These are phyloP conservation scores for Rhizopogon roseolus DNA, from an alignment of 768 basidiomycete species.

Conservation along the genomic window DNA sequence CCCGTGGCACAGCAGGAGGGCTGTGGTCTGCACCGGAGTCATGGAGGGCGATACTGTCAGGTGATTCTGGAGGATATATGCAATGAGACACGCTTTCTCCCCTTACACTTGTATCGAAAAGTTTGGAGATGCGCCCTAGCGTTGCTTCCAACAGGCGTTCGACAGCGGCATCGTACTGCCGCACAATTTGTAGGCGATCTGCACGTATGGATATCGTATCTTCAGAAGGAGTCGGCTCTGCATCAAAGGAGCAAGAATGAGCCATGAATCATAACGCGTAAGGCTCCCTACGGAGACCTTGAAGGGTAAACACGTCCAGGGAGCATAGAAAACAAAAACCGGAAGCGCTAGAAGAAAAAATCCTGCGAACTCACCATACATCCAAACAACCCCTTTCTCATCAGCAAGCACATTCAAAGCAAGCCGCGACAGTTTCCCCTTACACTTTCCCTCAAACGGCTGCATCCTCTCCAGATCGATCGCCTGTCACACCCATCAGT, in stretches of 20 bases:
- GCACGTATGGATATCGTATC: conserved; percentile 16
- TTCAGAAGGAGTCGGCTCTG: conserved; percentile 25
- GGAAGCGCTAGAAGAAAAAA: not conserved
- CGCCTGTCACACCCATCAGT: not conserved
- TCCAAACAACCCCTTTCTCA: not conserved
- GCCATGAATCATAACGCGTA: too few species aligned
- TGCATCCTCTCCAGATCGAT: not conserved
- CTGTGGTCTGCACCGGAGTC: not conserved
- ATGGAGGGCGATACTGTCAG: too few species aligned
- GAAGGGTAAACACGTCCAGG: conserved; percentile 20
- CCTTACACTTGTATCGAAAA: not conserved
- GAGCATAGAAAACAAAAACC: not conserved
- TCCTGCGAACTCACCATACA: conserved; percentile 15
- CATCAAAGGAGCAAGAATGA: not conserved
- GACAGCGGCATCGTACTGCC: conserved; percentile 12
- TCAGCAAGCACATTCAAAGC: not conserved
- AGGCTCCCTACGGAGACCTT: conserved; percentile 12
- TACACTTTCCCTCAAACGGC: not conserved
- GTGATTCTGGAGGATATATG: not conserved
- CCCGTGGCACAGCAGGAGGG: not conserved
- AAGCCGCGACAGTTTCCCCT: not conserved
- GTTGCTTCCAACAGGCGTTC: conserved; percentile 16
- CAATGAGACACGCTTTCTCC: not conserved
- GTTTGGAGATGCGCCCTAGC: conserved; percentile 12
- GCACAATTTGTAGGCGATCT: conserved; percentile 19